Percentiles rank a stretch among this genome's conserved stretches.
Conservation (phyloP, 2,329 filamentous ascomycete species). For the Leptographium wingfieldii region DNA sequence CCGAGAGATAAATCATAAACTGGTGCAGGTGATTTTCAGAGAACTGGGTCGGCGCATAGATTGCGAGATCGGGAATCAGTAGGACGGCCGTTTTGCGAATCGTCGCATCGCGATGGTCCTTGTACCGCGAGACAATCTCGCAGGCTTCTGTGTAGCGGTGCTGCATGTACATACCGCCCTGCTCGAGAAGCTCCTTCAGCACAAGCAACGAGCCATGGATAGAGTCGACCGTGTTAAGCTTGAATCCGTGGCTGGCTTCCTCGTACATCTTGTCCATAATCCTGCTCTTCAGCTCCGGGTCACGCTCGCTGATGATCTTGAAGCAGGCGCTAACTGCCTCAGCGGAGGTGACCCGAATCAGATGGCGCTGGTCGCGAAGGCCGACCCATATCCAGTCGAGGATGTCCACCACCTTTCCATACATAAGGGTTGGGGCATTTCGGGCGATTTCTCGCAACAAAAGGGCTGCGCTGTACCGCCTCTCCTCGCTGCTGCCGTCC, state of each 20-base stretch:
- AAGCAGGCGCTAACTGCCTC: slow-evolving; percentile 93
- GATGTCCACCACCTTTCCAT: slow-evolving; percentile 86
- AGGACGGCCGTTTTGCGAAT: slow-evolving; percentile 83
- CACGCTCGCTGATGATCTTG: slow-evolving; percentile 86
- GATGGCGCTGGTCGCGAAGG: slow-evolving; percentile 73
- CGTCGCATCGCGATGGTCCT: slow-evolving; percentile 79
- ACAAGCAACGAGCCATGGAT: slow-evolving; percentile 91
- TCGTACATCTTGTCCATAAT: slow-evolving; percentile 90
- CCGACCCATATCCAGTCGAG: slow-evolving; percentile 96
- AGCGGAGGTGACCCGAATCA: slow-evolving; percentile 84
- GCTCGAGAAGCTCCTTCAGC: slow-evolving; percentile 81
- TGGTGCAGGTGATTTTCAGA: slow-evolving; percentile 77
- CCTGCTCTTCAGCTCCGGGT: slow-evolving; percentile 70
- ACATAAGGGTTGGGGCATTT: slow-evolving; percentile 90
- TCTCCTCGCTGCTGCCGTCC: slow-evolving; percentile 83
- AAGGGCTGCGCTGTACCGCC: slow-evolving; percentile 84
- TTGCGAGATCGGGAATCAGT: slow-evolving; percentile 83
- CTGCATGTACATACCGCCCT: slow-evolving; percentile 99
- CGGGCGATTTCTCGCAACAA: slow-evolving; percentile 81
- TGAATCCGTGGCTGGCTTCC: slow-evolving; percentile 69
- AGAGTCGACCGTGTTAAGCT: slow-evolving; percentile 68
- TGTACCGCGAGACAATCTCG: slow-evolving; percentile 83
- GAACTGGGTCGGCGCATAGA: slow-evolving; percentile 86
- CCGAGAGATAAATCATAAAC: slow-evolving; percentile 93
- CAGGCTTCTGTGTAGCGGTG: slow-evolving; percentile 84